Evolutionary conservation across 352 stramenopile genomes (phyloP), one percentile per base, ranked within the genome.

Genomic region (Pythium dissimile): DNA sequence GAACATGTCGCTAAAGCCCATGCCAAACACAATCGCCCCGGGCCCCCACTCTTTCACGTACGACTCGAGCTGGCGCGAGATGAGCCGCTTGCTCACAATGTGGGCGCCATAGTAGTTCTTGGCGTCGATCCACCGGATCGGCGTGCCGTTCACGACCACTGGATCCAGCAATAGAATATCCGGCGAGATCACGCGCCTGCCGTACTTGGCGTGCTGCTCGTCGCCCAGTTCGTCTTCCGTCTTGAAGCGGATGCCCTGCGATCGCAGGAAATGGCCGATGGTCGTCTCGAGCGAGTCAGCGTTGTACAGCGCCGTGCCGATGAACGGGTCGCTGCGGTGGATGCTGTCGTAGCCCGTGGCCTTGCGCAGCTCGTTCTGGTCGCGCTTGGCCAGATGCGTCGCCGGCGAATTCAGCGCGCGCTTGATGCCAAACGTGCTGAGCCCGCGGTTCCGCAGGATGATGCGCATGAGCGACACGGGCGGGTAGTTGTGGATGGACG

Each of bases 101-200:
- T 94, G 84, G n/a, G 84, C 81, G 30, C 84, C 84, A 60, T 94
- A 94, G 57, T 92, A 94, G 65, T 94, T 94, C 66, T 94, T 94
- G 34, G 84, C 84, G 49, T 94, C 84, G 57, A 94, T 89, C 84
- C 84, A 94, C 27, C 84, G 84, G 50, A 94, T 89, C 6, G 84
- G 84, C 24, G 83, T 85, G 42, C 82, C 84, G 66, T 94, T 94
- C 47, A 94, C 84, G 48, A 92, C 60, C 50, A 92, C 80, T 0
- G 84, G 84, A 61, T 94, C 84, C 28, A 94, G 58, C 44, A 94
- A 59, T 59, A 94, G 62, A 47, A 94, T 83, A 38, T 94, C 84
- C 8, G 84, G 84, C 21, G 84, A 92, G 52, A 94, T 86, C 18
- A 94, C 80, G 16, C 76, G 70, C 2, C 84, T 80, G 20, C 84